These are phyloP conservation scores for Eutrema salsugineum DNA, from an alignment of 441 rosid genomes.

Conservation along the genomic window DNA sequence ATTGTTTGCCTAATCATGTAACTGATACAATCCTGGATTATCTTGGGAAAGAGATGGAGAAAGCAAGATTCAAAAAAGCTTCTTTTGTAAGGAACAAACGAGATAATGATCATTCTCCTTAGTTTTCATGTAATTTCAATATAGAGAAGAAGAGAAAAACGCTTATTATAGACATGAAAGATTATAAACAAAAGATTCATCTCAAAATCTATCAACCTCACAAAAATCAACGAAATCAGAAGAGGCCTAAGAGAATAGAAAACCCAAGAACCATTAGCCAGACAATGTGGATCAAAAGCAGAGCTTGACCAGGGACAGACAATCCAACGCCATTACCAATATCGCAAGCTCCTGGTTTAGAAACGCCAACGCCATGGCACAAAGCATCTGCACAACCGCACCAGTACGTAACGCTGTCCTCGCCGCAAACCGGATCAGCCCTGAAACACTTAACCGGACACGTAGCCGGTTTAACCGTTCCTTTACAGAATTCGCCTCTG, in stretches of 20 bases:
- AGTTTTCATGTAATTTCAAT: not conserved
- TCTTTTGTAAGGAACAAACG: constrained; percentile 41
- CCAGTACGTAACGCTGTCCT: constrained; percentile 82
- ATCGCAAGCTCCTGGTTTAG: constrained; percentile 71
- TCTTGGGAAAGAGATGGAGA: constrained; percentile 76
- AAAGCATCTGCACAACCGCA: constrained; percentile 83
- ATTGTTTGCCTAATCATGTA: constrained; percentile 74
- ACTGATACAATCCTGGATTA: constrained; percentile 82
- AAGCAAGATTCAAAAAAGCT: constrained; percentile 57
- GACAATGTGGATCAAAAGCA: constrained; percentile 74
- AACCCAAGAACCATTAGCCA: constrained; percentile 83
- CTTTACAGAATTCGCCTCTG: constrained; percentile 31
- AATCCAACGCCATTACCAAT: constrained; percentile 63
- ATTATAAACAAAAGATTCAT: constrained; percentile 15
- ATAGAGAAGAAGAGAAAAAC: not conserved
- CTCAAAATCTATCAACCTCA: not conserved
- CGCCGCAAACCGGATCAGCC: constrained; percentile 83
- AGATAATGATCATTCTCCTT: constrained; percentile 22
- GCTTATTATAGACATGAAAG: not conserved
- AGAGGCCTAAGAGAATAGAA: constrained; percentile 70
- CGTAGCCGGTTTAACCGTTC: constrained; percentile 35
- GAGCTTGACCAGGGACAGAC: constrained; percentile 78
- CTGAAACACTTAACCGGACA: constrained; percentile 87
- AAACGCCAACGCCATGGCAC: constrained; percentile 61
- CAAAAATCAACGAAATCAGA: constrained; percentile 30